Conservation (phyloP, 2,329 filamentous ascomycete genomes). For the Eutypa lata region DNA sequence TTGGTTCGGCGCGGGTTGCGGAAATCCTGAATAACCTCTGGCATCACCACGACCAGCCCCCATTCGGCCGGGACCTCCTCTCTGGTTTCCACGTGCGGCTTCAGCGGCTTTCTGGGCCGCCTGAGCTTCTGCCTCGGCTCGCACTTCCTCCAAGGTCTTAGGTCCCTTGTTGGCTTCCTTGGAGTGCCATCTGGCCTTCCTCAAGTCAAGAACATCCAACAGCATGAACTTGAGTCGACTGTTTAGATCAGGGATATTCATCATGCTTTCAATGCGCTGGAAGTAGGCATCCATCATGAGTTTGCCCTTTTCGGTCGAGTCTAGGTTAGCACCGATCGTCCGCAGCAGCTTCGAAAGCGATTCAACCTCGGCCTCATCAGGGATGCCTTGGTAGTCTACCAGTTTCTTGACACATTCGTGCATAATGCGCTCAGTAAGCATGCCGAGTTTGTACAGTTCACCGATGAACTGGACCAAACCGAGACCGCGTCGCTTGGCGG, state of each 20-base stretch:
- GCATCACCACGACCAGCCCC: constrained; percentile 81
- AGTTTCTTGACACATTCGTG: constrained; percentile 98
- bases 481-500: constrained; percentile 92
- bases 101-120: constrained; percentile 82
- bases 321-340: constrained; percentile 87
- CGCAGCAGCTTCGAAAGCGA: constrained; percentile 88
- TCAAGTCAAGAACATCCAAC: constrained; percentile 87
- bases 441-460: constrained; percentile 96
- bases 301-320: constrained; percentile 76
- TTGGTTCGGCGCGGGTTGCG: constrained; percentile 75
- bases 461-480: constrained; percentile 99
- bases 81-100: constrained; percentile 55
- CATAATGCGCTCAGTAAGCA: constrained; percentile 99
- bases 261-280: constrained; percentile 76
- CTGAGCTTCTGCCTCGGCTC: constrained; percentile 74
- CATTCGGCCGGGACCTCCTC: constrained; percentile 67
- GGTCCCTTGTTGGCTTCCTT: constrained; percentile 93
- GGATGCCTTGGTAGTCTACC: constrained; percentile 88
- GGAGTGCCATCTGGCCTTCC: constrained; percentile 72
- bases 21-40: constrained; percentile 74
- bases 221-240: constrained; percentile 96
- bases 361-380: constrained; percentile 95
- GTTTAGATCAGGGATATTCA: constrained; percentile 74
- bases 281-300: constrained; percentile 94
- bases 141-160: constrained; percentile 92